Conservation (phyloP, 495 filamentous ascomycete species). For the Penicillium pulvis region DNA sequence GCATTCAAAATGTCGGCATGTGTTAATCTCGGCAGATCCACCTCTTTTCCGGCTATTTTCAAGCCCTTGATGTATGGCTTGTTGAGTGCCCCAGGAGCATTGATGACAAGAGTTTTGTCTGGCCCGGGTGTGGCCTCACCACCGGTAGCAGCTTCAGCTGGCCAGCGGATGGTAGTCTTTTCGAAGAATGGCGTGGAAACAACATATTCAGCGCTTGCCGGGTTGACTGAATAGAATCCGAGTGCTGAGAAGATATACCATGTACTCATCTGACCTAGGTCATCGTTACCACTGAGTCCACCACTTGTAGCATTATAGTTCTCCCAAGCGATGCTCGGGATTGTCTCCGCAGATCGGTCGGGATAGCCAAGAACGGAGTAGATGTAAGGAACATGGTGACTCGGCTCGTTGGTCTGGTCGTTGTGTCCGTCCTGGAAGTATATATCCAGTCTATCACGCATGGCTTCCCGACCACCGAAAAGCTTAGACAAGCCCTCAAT, state of each 20-base stretch:
- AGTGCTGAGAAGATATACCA: slow-evolving; percentile 34
- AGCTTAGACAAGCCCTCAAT: slow-evolving; percentile 22
- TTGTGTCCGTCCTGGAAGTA: slow-evolving; percentile 34
- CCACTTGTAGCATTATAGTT: slow-evolving; percentile 35
- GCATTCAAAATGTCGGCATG: slow-evolving; percentile 23
- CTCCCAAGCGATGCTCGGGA: slow-evolving; percentile 25
- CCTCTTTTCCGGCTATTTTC: slow-evolving; percentile 20
- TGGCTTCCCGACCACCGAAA: slow-evolving; percentile 22
- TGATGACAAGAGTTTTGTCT: slow-evolving; percentile 22
- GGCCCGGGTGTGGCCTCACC: slow-evolving; percentile 11
- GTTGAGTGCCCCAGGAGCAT: slow-evolving; percentile 20
- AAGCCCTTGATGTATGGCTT: slow-evolving; percentile 26
- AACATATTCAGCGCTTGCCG: slow-evolving; percentile 31
- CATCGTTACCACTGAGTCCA: slow-evolving; percentile 31
- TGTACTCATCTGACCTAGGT: slow-evolving; percentile 33
- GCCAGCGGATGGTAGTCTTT: slow-evolving; percentile 23
- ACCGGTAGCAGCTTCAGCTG: slow-evolving; percentile 20
- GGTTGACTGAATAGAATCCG: slow-evolving; percentile 33
- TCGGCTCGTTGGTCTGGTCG: slow-evolving; percentile 32
- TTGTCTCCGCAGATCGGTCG: slow-evolving; percentile 21
- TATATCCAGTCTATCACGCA: slow-evolving; percentile 25
- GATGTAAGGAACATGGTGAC: slow-evolving; percentile 32
- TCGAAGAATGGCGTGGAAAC: slow-evolving; percentile 31
- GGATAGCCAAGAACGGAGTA: slow-evolving; percentile 28
- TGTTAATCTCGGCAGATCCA: slow-evolving; percentile 16